Evolutionary conservation across 1,139 yeast genomes (phyloP).

Genomic region (Nakaseomyces delphensis): DNA sequence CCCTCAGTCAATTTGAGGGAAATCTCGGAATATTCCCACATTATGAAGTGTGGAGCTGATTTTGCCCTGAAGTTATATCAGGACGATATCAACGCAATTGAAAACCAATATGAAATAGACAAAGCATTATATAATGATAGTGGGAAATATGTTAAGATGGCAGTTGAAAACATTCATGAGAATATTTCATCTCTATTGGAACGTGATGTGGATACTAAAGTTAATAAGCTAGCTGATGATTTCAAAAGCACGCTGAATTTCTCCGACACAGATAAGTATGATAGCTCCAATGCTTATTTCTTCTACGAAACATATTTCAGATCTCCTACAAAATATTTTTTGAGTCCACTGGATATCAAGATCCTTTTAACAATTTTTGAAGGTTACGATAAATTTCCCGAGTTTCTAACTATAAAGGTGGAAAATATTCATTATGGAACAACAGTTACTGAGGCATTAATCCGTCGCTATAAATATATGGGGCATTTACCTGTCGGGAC

Average conservation of each 20-base stretch:
- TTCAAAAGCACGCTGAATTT: conserved; percentile 13
- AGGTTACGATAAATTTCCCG: conserved; percentile 58
- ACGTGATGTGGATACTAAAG: conserved; percentile 7
- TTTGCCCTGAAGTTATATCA: conserved; percentile 48
- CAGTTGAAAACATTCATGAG: conserved; percentile 46
- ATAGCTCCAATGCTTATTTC: conserved; percentile 40
- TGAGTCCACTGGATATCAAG: conserved; percentile 72
- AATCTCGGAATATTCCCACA: conserved; percentile 43
- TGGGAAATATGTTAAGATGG: conserved; percentile 48
- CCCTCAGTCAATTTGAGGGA: conserved; percentile 37
- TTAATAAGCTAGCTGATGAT: not conserved
- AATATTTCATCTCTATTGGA: conserved; percentile 31
- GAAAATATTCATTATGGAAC: conserved; percentile 65
- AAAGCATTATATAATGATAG: conserved; percentile 50
- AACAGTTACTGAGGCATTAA: conserved; percentile 41
- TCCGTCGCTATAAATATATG: conserved; percentile 62
- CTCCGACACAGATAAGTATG: conserved; percentile 18
- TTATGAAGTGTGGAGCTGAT: conserved; percentile 53
- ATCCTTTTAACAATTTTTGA: conserved; percentile 59
- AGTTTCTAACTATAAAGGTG: conserved; percentile 49
- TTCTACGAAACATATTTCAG: conserved; percentile 71
- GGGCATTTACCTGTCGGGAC: conserved; percentile 81
- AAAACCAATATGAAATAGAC: conserved; percentile 48
- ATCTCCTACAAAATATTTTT: conserved; percentile 50
- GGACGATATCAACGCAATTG: conserved; percentile 38